Percentiles rank a stretch among this genome's conserved stretches.
Conservation (phyloP, 2,329 filamentous ascomycete species). For the Incumbomyces delicatus region DNA sequence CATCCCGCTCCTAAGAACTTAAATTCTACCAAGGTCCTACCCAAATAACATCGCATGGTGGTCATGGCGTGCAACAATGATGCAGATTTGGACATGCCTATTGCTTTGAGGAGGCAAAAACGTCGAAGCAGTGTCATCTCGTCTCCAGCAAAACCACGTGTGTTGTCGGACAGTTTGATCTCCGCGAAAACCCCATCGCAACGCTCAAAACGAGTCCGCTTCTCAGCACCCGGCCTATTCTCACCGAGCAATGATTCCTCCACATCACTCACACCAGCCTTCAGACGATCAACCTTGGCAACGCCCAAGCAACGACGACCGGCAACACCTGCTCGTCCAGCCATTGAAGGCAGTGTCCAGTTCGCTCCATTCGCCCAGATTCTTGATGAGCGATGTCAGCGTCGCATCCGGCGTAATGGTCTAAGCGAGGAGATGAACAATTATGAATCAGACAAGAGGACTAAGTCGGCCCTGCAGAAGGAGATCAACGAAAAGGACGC, state of each 20-base stretch:
- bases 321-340: conserved; percentile 22
- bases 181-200: conserved; percentile 14
- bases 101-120: conserved; percentile 13
- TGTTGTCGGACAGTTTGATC: neutral
- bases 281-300: conserved; percentile 31
- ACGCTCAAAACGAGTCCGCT: conserved; percentile 34
- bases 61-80: too few species aligned
- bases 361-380: conserved; percentile 37
- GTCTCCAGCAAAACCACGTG: conserved; percentile 15
- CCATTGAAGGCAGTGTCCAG: conserved; percentile 29
- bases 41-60: too few species aligned
- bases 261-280: conserved; percentile 37
- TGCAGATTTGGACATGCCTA: neutral
- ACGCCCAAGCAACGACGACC: conserved; percentile 19
- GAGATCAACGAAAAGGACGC: conserved; percentile 23
- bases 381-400: conserved; percentile 32
- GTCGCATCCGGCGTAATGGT: conserved; percentile 35
- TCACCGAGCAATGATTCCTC: conserved; percentile 16
- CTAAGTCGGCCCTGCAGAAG: conserved; percentile 19
- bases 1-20: too few species aligned
- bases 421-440: conserved; percentile 39
- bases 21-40: too few species aligned
- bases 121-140: conserved; percentile 13
- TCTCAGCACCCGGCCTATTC: conserved; percentile 33
- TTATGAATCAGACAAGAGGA: conserved; percentile 32